Conservation (phyloP, 2,329 filamentous ascomycete species). For the Fusarium siculi region DNA sequence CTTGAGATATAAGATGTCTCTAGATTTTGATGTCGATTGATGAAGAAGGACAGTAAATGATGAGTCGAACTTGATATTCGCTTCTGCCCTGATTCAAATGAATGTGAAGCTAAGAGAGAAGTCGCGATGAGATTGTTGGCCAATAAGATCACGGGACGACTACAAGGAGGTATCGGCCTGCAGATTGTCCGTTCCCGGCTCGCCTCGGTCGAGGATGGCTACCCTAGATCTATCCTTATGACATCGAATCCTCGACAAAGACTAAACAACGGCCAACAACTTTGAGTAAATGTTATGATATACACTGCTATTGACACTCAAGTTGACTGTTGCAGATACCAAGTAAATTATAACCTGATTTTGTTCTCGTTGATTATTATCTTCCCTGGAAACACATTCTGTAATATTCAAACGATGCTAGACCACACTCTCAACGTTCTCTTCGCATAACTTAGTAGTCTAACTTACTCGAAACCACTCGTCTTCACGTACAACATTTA, state of each 20-base stretch:
- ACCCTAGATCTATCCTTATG: conserved; percentile 13
- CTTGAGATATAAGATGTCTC: background rate
- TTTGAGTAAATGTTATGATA: background rate
- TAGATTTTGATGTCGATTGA: background rate
- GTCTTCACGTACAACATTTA: no score
- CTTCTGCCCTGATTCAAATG: conserved; percentile 17
- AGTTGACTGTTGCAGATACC: background rate
- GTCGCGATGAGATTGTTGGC: conserved; percentile 35
- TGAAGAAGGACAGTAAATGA: conserved; percentile 8
- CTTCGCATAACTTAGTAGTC: background rate
- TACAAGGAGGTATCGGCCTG: conserved; percentile 13
- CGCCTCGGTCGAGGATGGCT: background rate
- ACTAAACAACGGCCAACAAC: background rate
- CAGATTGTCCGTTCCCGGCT: conserved; percentile 41
- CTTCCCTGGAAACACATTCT: background rate
- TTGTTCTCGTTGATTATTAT: background rate
- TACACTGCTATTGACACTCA: background rate
- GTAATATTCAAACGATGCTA: fast-evolving
- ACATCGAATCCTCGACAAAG: background rate
- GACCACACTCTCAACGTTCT: background rate
- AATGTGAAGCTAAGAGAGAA: conserved; percentile 33
- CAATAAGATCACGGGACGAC: conserved; percentile 32
- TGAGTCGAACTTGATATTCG: conserved; percentile 28
- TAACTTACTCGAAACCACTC: background rate
- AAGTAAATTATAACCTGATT: background rate